Evolutionary conservation across 1,284 basidiomycete species (phyloP), one percentile per base, ranked within the genome.

Genomic region (Rhodotorula sp.): DNA sequence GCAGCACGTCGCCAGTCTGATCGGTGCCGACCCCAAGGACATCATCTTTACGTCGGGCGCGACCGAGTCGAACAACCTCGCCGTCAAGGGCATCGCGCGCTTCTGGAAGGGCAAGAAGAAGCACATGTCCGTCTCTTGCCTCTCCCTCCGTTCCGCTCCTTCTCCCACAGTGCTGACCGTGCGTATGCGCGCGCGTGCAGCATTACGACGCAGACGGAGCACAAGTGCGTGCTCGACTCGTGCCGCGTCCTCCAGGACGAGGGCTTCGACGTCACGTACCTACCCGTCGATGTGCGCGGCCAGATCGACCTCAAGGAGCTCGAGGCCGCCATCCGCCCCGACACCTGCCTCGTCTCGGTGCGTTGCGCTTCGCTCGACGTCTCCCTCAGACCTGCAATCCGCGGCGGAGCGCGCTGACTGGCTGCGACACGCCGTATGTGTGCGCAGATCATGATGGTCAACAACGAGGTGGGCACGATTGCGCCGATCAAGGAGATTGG

Each of bases 391-490:
- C 5, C 5, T 46, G 25, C 27, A n/a, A 45, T 27, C 34, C 42
- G 44, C 17, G 10, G 7, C 14, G 16, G 41, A 42, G 8, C n/a
- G 21, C 54, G 52, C 16, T 57, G 34, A 34, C 34, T 41, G 0
- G 27, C 21, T 12, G 8, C n/a, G 13, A 13, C 19, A 12, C 9
- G 7, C 4, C 42, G 25, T 9, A 45, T 9, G 23, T 3, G 5
- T 25, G n/a, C n/a, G 42, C 68, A 73, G 16, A 91, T 99, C 81
- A 99, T 99, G 97, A 88, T 92, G 7, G 96, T 99, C 74, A 99
- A 99, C 85, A 99, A 99, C 83, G 97, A 99, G 84, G 99, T 95
- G 12, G 97, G 97, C 61, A 95, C 98, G 73, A 97, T 99, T 73
- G 97, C 99, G 81, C 97, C 97, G 2, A 87, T 99, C 74, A 91